A percentile compares a stretch with the other conserved stretches of the same genome.
Conservation (phyloP, 75 land plant genomes). For the Gnetum montanum region DNA sequence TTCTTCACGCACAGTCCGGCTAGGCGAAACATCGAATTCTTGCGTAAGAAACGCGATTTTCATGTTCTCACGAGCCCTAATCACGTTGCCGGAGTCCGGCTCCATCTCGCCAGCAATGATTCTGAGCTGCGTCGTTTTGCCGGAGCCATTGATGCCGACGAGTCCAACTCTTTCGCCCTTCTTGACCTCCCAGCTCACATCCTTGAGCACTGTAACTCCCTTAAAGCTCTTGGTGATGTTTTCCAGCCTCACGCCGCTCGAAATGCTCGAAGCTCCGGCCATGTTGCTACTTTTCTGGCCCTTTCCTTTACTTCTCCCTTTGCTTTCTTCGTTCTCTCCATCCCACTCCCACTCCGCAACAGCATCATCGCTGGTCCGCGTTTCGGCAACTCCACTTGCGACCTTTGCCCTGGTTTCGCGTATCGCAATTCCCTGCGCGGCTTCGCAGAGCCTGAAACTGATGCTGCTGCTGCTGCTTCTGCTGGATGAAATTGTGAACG, state of each 20-base stretch:
- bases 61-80: slow-evolving; percentile 78
- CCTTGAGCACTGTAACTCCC: slow-evolving; percentile 63
- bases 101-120: slow-evolving; percentile 77
- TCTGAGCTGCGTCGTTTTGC: slow-evolving; percentile 89
- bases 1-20: slow-evolving; percentile 77
- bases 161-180: slow-evolving; percentile 89
- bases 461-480: too few species aligned
- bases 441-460: too few species aligned
- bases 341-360: too few species aligned
- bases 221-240: slow-evolving; percentile 80
- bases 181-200: slow-evolving; percentile 92
- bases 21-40: slow-evolving; percentile 81
- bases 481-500: too few species aligned
- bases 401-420: too few species aligned
- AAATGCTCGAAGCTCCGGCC: slow-evolving; percentile 69
- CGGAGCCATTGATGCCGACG: slow-evolving; percentile 93
- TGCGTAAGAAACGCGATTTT: slow-evolving; percentile 82
- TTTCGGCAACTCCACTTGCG: too few species aligned
- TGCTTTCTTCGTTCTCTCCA: too few species aligned
- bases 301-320: neutral
- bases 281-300: slow-evolving; percentile 8
- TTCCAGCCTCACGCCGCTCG: slow-evolving; percentile 81
- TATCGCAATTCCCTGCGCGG: too few species aligned
- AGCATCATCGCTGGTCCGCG: too few species aligned
- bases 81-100: slow-evolving; percentile 76